A percentile compares a stretch with the other conserved stretches of the same genome.
These are phyloP conservation scores for Pochonia chlamydosporia DNA, from an alignment of 2,329 filamentous ascomycete genomes.

Conservation along the genomic window DNA sequence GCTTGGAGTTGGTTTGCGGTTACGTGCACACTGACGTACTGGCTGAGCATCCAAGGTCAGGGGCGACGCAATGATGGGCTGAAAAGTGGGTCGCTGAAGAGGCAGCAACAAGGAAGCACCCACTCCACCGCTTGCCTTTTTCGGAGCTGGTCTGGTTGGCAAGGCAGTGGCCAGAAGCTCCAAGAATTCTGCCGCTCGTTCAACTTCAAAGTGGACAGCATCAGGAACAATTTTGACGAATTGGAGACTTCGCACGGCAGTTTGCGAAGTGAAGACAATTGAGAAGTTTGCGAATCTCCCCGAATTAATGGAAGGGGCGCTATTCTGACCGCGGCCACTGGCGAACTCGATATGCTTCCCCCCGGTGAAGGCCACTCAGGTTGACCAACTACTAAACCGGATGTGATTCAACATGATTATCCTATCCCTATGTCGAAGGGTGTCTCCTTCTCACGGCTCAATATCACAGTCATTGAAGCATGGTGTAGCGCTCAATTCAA, in stretches of 20 bases:
- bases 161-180: not conserved
- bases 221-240: not conserved
- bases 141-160: not conserved
- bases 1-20: conserved; percentile 1
- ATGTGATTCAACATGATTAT: conserved; percentile 10
- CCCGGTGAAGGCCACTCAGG: not conserved
- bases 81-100: not conserved
- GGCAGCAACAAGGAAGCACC: not conserved
- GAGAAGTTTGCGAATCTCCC: not conserved
- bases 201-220: not conserved
- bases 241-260: not conserved
- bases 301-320: not conserved
- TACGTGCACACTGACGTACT: conserved; percentile 9
- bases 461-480: not conserved
- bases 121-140: not conserved
- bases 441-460: not conserved
- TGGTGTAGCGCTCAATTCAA: not conserved
- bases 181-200: not conserved
- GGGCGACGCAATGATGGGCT: not conserved
- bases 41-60: not conserved
- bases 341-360: not conserved
- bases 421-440: conserved; percentile 9
- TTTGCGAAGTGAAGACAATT: not conserved
- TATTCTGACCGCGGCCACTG: not conserved
- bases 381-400: not conserved